Conservation (phyloP, 768 basidiomycete species). For the Calocera viscosa region DNA sequence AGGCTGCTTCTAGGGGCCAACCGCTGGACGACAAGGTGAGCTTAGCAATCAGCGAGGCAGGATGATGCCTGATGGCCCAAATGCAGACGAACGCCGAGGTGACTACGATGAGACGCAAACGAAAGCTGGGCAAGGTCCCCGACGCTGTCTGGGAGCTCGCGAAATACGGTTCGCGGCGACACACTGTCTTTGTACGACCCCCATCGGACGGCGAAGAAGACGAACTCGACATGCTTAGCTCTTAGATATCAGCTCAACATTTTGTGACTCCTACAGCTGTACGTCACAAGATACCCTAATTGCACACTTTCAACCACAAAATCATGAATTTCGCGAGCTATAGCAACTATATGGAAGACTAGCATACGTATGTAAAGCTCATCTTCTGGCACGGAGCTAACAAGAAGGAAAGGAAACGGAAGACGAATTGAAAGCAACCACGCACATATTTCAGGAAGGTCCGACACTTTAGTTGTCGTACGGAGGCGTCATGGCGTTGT, state of each 20-base stretch:
- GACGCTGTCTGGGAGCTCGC: neutral
- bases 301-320: neutral
- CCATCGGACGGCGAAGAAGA: neutral
- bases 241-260: too few species aligned
- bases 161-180: neutral
- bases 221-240: neutral
- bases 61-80: neutral
- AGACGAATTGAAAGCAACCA: neutral
- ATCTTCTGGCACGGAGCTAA: neutral
- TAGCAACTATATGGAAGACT: neutral
- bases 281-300: neutral
- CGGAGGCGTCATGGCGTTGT: conserved; percentile 11
- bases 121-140: neutral
- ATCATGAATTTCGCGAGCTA: neutral
- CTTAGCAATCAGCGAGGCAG: neutral
- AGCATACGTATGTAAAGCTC: neutral
- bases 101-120: neutral
- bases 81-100: neutral
- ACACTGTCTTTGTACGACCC: neutral
- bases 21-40: too few species aligned
- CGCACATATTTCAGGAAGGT: neutral
- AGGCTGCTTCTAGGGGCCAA: too few species aligned
- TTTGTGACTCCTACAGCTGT: too few species aligned
- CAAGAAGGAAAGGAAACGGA: neutral
- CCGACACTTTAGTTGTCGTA: neutral